Evolutionary conservation across 2,329 filamentous ascomycete species (phyloP).

Genomic region (Cladosporium sp.): DNA sequence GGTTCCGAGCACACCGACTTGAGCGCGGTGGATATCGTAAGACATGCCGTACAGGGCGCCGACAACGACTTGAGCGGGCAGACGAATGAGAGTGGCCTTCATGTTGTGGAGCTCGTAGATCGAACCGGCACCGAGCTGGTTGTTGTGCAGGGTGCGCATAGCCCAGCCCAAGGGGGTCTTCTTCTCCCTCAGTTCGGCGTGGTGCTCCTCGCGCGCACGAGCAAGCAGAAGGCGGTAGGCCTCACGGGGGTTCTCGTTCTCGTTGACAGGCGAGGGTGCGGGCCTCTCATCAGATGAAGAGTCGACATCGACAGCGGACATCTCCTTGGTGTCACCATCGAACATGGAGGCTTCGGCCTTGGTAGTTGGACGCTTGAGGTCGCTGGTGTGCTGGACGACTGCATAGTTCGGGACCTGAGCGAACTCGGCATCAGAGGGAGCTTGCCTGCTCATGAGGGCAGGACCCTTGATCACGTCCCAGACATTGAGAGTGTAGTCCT

Average conservation of each 20-base stretch:
- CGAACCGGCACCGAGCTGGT: constrained; percentile 68
- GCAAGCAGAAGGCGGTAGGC: constrained; percentile 60
- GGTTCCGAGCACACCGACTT: constrained; percentile 65
- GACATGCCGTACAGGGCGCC: constrained; percentile 68
- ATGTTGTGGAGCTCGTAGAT: constrained; percentile 74
- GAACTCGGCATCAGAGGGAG: constrained; percentile 49
- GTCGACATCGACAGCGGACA: constrained; percentile 7
- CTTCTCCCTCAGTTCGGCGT: constrained; percentile 59
- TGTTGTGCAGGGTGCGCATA: constrained; percentile 73
- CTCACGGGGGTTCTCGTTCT: constrained; percentile 29
- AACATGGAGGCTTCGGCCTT: constrained; percentile 29
- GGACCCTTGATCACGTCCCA: constrained; percentile 34
- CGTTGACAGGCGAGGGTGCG: constrained; percentile 1
- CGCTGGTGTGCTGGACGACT: constrained; percentile 63
- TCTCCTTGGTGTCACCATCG: constrained; percentile 10
- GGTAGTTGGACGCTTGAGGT: constrained; percentile 21
- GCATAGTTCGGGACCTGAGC: constrained; percentile 70
- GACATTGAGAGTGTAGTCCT: constrained; percentile 29
- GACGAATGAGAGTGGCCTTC: constrained; percentile 56
- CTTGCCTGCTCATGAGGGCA: constrained; percentile 48
- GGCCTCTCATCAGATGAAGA: background rate
- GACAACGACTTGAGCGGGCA: constrained; percentile 63
- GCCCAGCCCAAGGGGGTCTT: constrained; percentile 74
- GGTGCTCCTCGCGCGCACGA: constrained; percentile 54
- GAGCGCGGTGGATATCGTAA: constrained; percentile 78